Evolutionary conservation across 148 eudicot genomes (phyloP), one percentile per base, ranked within the genome.

Genomic region (Linanthus parryae): DNA sequence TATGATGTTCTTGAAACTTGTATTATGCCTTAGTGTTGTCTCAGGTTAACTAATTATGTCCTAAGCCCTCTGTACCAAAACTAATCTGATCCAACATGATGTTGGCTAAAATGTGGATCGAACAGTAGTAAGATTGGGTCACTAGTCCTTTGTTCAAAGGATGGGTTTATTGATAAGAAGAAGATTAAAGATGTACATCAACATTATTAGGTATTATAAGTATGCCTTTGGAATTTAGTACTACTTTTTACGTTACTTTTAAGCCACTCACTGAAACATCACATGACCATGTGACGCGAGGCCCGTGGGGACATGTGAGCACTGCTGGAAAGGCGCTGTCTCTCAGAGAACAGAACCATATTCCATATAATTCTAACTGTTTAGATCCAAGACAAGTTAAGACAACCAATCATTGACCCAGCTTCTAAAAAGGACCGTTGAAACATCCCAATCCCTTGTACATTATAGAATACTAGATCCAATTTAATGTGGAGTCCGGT

Each of bases 361-460:
- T 63, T 70, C 73, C 80, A 73, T 44, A 70, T 67, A 66, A 41
- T 54, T 70, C 54, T 59, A 44, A 59, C 48, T 58, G 44, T 59
- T 54, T 51, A 54, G 58, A 56, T 54, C 68, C 70, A 77, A 76
- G n/a, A n/a, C n/a, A n/a, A n/a, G n/a, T n/a, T n/a, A n/a, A 71
- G 58, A 57, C 36, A 31, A 37, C 65, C 81, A 67, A 83, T 73
- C 72, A 73, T 72, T 76, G 54, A 35, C 59, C 63, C 63, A 73
- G 67, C 67, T 59, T 61, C 54, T 59, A 57, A 18, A 13, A 52
- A 52, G 58, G 38, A 25, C 17, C 15, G 10, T 49, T 17, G 9
- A 10, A 11, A 16, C n/a, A 24, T 2, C 61, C 27, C 17, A 6
- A 1, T 44, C 48, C 27, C 48, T 20, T 11, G 1, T 21, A 2